Percentiles rank a stretch among this genome's conserved stretches.
These are phyloP conservation scores for Stentor roeselii DNA, from an alignment of 73 alveolate species.

Conservation along the genomic window DNA sequence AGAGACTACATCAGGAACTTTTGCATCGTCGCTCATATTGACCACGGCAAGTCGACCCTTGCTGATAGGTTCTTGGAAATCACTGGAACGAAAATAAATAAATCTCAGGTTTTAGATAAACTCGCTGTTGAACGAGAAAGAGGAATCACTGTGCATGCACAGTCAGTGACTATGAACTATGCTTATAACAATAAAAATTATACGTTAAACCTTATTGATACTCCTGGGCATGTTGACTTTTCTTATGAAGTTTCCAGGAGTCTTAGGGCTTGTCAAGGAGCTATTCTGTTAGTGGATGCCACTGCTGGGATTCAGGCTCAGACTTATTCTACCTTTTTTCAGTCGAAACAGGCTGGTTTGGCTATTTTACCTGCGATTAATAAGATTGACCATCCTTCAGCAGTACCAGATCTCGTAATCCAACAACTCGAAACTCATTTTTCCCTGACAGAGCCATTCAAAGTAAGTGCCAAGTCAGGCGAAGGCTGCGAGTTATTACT, in stretches of 20 bases:
- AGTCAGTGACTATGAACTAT: constrained; percentile 82
- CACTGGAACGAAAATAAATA: constrained; percentile 38
- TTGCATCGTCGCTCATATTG: constrained; percentile 92
- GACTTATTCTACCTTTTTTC: constrained; percentile 79
- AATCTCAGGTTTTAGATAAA: constrained; percentile 51
- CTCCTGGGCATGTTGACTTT: constrained; percentile 97
- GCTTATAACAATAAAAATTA: constrained; percentile 51
- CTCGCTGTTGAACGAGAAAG: constrained; percentile 85
- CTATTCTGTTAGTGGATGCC: constrained; percentile 87
- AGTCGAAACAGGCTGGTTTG: constrained; percentile 68
- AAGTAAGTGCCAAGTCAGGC: constrained; percentile 82
- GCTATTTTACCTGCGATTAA: constrained; percentile 76
- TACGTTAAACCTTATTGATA: constrained; percentile 84
- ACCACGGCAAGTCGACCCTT: constrained; percentile 88
- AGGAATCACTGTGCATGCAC: constrained; percentile 94
- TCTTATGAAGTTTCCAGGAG: constrained; percentile 90
- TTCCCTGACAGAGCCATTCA: constrained; percentile 33
- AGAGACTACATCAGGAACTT: constrained; percentile 64
- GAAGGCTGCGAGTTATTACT: constrained; percentile 62
- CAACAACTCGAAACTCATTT: constrained; percentile 52
- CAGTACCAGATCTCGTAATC: constrained; percentile 57
- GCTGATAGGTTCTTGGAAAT: constrained; percentile 66
- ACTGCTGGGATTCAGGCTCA: constrained; percentile 88
- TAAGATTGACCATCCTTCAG: constrained; percentile 75
- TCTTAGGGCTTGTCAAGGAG: constrained; percentile 92